Base-by-base conservation (phyloP, 371 early-diverging fungal species). In the Dichotomocladium elegans region DNA sequence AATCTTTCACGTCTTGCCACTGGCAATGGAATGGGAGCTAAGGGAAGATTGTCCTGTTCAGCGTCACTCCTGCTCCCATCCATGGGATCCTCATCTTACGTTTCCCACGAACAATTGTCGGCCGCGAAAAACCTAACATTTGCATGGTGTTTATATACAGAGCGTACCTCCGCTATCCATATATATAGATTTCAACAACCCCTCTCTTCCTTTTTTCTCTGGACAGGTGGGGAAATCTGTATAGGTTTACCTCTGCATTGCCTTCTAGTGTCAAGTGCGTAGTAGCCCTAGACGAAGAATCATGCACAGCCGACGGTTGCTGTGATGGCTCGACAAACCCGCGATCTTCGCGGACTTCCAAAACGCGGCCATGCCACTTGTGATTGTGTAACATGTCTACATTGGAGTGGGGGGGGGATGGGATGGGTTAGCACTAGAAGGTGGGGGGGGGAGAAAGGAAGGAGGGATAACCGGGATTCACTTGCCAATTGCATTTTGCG, bases 1-100 rank as follows among this genome's bases (percentile, higher is more conserved):
- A 70, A 62, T 90, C 88, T 70, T 88, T 87, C 37, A 90, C 70
- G 46, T 90, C 88, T 58, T 90, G 87, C 90, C 88, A 87, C 52
- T 82, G 82, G 41, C 80, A 80, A 47, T 72, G 74, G 58, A 80
- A 85, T 3, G 88, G 82, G 19, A 89, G 67, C 75, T 80, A 40
- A 12, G 15, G 12, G 3, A 43, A 43, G 28, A 47, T 2, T 45
- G 37, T 26, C n/a, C 5, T 25, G 29, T 12, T n/a, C 25, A n/a
- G 5, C 25, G 9, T 4, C 19, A 11, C 3, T 3, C 4, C 30
- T 21, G 26, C 6, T 24, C 2, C 4, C 4, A 24, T 27, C 37
- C 37, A 11, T 15, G 5, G 1, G 17, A 5, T n/a, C 15, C 5
- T 19, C 7, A 19, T 45, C 69, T 53, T 66, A 77, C 79, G 73